These are phyloP conservation scores for Ulmus americana DNA, from an alignment of 331 rosid species.

Conservation along the genomic window DNA sequence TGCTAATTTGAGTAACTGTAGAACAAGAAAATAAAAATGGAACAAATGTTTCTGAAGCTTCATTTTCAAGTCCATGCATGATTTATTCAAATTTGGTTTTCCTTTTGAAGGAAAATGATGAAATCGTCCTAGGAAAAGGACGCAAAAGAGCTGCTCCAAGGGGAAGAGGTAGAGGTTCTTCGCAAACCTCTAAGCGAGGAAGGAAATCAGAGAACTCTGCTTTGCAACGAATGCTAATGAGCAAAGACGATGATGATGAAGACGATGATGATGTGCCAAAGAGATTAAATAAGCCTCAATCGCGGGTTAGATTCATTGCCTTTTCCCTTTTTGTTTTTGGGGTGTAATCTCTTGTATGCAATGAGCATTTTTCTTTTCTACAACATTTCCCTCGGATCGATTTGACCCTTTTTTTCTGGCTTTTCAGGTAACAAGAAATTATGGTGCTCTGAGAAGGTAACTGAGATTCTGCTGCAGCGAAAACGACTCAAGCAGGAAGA, in stretches of 20 bases:
- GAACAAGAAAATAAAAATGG: background rate
- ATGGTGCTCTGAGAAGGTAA: constrained; percentile 85
- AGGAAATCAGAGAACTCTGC: constrained; percentile 58
- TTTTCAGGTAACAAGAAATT: constrained; percentile 71
- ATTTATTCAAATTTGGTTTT: constrained; percentile 19
- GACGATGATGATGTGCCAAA: constrained; percentile 40
- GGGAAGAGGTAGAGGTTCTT: constrained; percentile 82
- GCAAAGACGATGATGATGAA: constrained; percentile 44
- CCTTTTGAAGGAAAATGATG: constrained; percentile 56
- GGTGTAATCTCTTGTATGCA: background rate
- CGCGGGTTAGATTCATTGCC: constrained; percentile 52
- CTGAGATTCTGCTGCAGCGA: constrained; percentile 1
- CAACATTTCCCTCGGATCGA: background rate
- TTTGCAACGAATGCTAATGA: constrained; percentile 53
- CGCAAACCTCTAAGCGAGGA: constrained; percentile 74
- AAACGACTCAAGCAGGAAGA: too few relatives aligned
- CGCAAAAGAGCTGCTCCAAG: constrained; percentile 75
- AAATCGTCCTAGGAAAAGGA: constrained; percentile 42
- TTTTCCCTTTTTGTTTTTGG: constrained; percentile 6
- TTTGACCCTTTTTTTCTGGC: constrained; percentile 17
- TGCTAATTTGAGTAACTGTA: constrained; percentile 1
- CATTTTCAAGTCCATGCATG: background rate
- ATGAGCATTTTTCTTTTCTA: background rate
- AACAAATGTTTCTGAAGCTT: background rate
- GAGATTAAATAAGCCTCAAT: constrained; percentile 56